Conservation (phyloP, 2,329 filamentous ascomycete species). For the Fonsecaea pugnacius region DNA sequence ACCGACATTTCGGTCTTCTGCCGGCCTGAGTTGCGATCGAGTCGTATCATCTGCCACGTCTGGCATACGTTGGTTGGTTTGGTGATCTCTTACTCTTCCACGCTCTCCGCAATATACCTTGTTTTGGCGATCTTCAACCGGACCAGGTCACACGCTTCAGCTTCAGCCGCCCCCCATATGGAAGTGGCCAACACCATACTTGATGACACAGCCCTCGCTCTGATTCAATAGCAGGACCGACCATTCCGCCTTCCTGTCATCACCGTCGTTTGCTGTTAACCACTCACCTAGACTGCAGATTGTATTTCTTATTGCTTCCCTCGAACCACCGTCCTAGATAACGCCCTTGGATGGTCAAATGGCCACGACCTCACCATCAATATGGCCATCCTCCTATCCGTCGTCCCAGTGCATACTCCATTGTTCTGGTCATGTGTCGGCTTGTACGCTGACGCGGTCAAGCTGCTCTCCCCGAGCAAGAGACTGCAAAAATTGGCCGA, state of each 20-base stretch:
- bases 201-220: slow-evolving; percentile 16
- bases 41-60: slow-evolving; percentile 17
- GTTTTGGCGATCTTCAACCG: neutral
- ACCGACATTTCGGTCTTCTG: slow-evolving; percentile 17
- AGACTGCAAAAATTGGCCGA: slow-evolving; percentile 27
- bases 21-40: neutral
- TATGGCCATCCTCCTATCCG: slow-evolving; percentile 67
- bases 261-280: slow-evolving; percentile 1
- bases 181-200: slow-evolving; percentile 9
- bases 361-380: slow-evolving; percentile 59
- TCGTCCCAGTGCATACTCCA: slow-evolving; percentile 45
- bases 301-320: neutral
- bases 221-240: slow-evolving; percentile 12
- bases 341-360: slow-evolving; percentile 63
- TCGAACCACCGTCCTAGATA: slow-evolving; percentile 43
- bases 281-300: slow-evolving; percentile 6
- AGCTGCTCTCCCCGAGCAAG: slow-evolving; percentile 32
- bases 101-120: neutral
- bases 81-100: slow-evolving; percentile 7
- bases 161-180: neutral
- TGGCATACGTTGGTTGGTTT: slow-evolving; percentile 12
- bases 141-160: slow-evolving; percentile 10
- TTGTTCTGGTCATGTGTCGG: slow-evolving; percentile 33
- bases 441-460: slow-evolving; percentile 31
- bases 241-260: slow-evolving; percentile 10